Conservation (phyloP, 1,139 yeast genomes). For the Kodamaea arcana region DNA sequence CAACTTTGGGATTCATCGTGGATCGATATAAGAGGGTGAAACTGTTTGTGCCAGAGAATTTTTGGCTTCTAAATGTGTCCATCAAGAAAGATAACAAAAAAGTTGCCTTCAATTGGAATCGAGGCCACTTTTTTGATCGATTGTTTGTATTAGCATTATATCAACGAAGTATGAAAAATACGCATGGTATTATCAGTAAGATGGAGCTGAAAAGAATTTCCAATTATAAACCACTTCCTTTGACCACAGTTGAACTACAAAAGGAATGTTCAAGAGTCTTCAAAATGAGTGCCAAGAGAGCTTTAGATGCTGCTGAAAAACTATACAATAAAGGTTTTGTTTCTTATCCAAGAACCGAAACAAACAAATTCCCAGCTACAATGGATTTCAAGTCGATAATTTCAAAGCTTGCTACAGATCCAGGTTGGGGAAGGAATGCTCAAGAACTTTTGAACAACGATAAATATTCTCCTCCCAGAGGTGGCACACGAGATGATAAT, state of each 20-base stretch:
- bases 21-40: constrained; percentile 79
- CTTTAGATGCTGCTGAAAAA: constrained; percentile 81
- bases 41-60: constrained; percentile 68
- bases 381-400: constrained; percentile 68
- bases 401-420: constrained; percentile 51
- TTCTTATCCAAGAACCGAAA: constrained; percentile 97
- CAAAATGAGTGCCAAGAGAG: constrained; percentile 75
- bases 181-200: constrained; percentile 48
- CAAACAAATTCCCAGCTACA: constrained; percentile 74
- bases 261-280: constrained; percentile 75
- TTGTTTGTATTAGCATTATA: constrained; percentile 58
- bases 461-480: constrained; percentile 57
- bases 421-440: constrained; percentile 50
- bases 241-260: constrained; percentile 94
- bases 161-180: constrained; percentile 53
- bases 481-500: constrained; percentile 82
- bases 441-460: constrained; percentile 21
- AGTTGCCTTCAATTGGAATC: constrained; percentile 59
- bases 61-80: constrained; percentile 68
- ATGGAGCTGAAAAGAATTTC: constrained; percentile 62
- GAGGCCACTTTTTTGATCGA: constrained; percentile 71
- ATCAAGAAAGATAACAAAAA: constrained; percentile 37
- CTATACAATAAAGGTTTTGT: constrained; percentile 81
- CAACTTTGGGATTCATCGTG: constrained; percentile 95
- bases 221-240: constrained; percentile 80